Percentiles rank a stretch among this genome's conserved stretches.
These are phyloP conservation scores for Yamadazyma aaseri DNA, from an alignment of 1,139 yeast genomes.

Conservation along the genomic window DNA sequence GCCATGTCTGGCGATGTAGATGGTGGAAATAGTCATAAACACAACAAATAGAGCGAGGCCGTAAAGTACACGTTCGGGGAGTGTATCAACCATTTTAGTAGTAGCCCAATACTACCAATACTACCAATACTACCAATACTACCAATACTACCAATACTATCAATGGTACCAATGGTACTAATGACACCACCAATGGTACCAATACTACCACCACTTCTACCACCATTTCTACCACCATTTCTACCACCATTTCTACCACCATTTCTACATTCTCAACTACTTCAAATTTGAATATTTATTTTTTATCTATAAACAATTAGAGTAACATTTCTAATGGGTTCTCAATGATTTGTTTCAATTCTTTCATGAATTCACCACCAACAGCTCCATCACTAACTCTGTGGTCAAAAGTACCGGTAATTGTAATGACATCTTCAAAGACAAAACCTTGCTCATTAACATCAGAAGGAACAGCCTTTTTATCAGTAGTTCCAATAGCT, in stretches of 20 bases:
- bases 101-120: no score
- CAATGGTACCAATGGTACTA: no score
- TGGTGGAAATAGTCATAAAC: constrained; percentile 43
- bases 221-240: no score
- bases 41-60: no score
- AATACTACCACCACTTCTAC: background rate
- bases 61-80: no score
- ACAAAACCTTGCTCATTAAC: constrained; percentile 89
- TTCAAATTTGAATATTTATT: constrained; percentile 38
- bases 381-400: constrained; percentile 96
- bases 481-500: constrained; percentile 91
- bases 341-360: constrained; percentile 86
- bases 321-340: constrained; percentile 93
- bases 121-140: no score
- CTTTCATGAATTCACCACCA: constrained; percentile 96
- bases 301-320: constrained; percentile 37
- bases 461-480: constrained; percentile 90
- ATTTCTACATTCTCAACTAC: constrained; percentile 59
- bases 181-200: no score
- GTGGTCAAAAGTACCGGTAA: constrained; percentile 98
- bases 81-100: no score
- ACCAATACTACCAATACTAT: no score
- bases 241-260: constrained; percentile 79
- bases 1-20: constrained; percentile 68
- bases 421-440: constrained; percentile 85